Evolutionary conservation across 495 filamentous ascomycete species (phyloP).

Genomic region (Hypoxylon lenormandii): DNA sequence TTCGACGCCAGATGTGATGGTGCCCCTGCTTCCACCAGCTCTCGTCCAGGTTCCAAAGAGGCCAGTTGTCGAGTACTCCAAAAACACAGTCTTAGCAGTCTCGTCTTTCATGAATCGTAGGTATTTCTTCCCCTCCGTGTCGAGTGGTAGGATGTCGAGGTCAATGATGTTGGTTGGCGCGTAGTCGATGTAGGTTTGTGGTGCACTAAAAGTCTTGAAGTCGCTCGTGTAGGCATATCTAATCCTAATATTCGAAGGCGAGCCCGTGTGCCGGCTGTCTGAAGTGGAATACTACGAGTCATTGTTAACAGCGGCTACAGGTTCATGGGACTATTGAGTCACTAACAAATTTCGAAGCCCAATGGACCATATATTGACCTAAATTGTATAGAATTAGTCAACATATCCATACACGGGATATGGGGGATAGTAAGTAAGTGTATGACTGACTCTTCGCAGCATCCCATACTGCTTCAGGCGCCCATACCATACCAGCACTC

Average conservation of each 20-base stretch:
- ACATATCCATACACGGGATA: not conserved
- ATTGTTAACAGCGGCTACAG: conserved; percentile 6
- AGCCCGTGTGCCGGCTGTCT: conserved; percentile 55
- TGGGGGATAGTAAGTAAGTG: not conserved
- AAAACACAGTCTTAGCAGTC: conserved; percentile 63
- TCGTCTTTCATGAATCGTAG: conserved; percentile 68
- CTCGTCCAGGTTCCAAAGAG: conserved; percentile 66
- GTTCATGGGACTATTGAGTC: not conserved
- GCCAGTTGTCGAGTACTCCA: conserved; percentile 59
- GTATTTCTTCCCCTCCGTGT: conserved; percentile 51
- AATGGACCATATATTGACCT: conserved; percentile 65
- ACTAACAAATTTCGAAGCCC: conserved; percentile 66
- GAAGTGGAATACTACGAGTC: conserved; percentile 55
- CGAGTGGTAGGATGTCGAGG: conserved; percentile 56
- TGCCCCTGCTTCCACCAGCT: conserved; percentile 56
- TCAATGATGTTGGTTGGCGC: conserved; percentile 61
- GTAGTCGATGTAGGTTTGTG: conserved; percentile 60
- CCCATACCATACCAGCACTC: conserved; percentile 68
- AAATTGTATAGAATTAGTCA: conserved; percentile 16
- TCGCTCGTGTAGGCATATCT: conserved; percentile 61
- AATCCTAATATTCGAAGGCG: conserved; percentile 57
- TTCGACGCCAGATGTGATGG: conserved; percentile 61
- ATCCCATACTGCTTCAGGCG: conserved; percentile 67
- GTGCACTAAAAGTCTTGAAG: conserved; percentile 57
- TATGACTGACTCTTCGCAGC: conserved; percentile 53